A percentile compares a stretch with the other conserved stretches of the same genome.
These are phyloP conservation scores for Botrytis sinoallii DNA, from an alignment of 2,329 filamentous ascomycete genomes.

Conservation along the genomic window DNA sequence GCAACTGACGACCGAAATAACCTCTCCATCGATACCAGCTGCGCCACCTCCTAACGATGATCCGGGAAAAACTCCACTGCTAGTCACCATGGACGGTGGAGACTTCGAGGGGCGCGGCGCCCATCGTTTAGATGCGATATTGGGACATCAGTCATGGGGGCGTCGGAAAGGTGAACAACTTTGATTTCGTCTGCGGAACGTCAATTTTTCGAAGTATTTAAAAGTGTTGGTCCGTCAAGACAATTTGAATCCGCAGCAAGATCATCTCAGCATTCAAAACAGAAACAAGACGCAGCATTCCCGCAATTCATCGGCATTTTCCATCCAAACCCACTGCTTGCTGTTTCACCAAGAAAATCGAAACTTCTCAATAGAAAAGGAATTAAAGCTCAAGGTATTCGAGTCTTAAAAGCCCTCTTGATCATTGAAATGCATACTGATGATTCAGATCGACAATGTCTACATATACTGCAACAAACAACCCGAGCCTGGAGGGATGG, in stretches of 20 bases:
- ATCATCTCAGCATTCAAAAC: neutral
- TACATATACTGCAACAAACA: neutral
- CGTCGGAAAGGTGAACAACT: neutral
- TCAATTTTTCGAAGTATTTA: neutral
- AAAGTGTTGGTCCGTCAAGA: neutral
- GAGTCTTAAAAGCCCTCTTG: neutral
- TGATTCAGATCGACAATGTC: neutral
- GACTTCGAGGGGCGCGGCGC: neutral
- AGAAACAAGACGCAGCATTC: neutral
- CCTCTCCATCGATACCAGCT: neutral
- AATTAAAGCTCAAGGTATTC: slow-evolving; percentile 6
- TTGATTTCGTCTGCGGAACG: neutral
- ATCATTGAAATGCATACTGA: neutral
- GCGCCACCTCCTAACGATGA: neutral
- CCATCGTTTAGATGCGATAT: neutral
- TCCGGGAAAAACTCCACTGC: neutral
- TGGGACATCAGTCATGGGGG: neutral
- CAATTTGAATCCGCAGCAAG: neutral
- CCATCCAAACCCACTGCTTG: neutral
- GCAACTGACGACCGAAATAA: neutral
- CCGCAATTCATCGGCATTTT: neutral
- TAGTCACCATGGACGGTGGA: neutral
- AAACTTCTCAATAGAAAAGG: neutral
- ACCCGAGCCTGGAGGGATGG: slow-evolving; percentile 16
- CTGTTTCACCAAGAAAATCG: neutral